Percentiles rank a stretch among this genome's conserved stretches.
These are phyloP conservation scores for Geopyxis carbonaria DNA, from an alignment of 495 filamentous ascomycete genomes.

Conservation along the genomic window DNA sequence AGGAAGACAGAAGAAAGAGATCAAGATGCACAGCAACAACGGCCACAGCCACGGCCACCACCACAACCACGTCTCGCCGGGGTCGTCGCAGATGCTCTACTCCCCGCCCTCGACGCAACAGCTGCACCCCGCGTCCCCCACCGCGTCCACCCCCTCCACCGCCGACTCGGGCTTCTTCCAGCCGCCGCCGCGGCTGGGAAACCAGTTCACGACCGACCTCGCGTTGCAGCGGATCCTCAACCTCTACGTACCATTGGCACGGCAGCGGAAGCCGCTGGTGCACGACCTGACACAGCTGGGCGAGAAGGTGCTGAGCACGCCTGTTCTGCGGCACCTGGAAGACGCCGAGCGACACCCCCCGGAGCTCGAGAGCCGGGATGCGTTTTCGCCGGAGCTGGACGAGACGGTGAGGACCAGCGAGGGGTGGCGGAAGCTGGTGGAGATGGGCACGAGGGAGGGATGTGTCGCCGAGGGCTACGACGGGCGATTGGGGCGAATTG, in stretches of 20 bases:
- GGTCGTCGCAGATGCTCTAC: too few relatives aligned
- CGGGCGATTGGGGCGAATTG: conserved; percentile 33
- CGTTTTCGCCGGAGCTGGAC: conserved; percentile 33
- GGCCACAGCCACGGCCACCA: too few relatives aligned
- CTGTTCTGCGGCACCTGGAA: conserved; percentile 34
- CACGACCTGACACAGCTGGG: conserved; percentile 30
- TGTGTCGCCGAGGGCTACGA: conserved; percentile 41
- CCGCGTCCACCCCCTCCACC: conserved; percentile 32
- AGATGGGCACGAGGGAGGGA: conserved; percentile 36
- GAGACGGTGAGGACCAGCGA: conserved; percentile 38
- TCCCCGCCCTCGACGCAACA: too few relatives aligned
- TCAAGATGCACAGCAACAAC: too few relatives aligned
- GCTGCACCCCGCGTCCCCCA: too few relatives aligned
- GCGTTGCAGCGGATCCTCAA: conserved; percentile 28
- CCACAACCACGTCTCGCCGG: too few relatives aligned
- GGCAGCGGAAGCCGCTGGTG: conserved; percentile 16
- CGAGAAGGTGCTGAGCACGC: conserved; percentile 30
- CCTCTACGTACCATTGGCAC: neutral
- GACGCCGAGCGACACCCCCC: conserved; percentile 45
- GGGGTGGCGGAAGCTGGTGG: conserved; percentile 40
- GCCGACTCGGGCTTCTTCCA: conserved; percentile 36
- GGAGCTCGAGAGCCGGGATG: conserved; percentile 33
- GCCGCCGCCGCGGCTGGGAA: conserved; percentile 28
- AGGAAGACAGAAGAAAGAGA: too few relatives aligned
- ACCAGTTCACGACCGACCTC: conserved; percentile 34